A percentile compares a stretch with the other conserved stretches of the same genome.
Evolutionary conservation across 2,329 filamentous ascomycete species (phyloP).

Genomic region (Colletotrichum spaethianum): DNA sequence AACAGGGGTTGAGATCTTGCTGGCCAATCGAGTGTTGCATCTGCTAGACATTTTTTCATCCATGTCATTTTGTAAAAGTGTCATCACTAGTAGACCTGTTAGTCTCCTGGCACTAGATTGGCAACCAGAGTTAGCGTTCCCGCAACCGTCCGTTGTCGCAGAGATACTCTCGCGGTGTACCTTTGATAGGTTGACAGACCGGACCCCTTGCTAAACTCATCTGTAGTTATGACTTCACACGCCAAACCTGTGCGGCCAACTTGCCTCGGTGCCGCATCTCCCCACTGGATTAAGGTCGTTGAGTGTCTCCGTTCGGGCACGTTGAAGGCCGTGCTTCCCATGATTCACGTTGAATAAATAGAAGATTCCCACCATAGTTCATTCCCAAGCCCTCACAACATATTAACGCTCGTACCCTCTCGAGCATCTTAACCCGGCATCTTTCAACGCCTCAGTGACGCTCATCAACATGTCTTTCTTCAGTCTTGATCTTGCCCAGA

Average conservation of each 20-base stretch:
- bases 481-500: conserved; percentile 53
- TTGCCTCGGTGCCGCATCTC: background rate
- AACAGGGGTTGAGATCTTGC: conserved; percentile 6
- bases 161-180: background rate
- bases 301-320: background rate
- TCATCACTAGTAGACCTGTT: background rate
- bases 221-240: background rate
- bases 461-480: conserved; percentile 43
- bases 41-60: background rate
- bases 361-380: background rate
- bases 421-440: background rate
- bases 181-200: background rate
- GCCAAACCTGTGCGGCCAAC: background rate
- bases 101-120: background rate
- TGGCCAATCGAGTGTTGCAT: conserved; percentile 24
- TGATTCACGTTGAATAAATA: background rate
- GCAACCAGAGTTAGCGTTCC: background rate
- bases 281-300: background rate
- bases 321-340: background rate
- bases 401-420: background rate
- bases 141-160: background rate
- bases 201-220: background rate
- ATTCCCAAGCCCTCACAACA: background rate
- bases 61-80: conserved; percentile 5
- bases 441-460: background rate